phyloP scores from a whole-genome alignment of 305 asterid genomes.

The Salvia sclarea region DNA sequence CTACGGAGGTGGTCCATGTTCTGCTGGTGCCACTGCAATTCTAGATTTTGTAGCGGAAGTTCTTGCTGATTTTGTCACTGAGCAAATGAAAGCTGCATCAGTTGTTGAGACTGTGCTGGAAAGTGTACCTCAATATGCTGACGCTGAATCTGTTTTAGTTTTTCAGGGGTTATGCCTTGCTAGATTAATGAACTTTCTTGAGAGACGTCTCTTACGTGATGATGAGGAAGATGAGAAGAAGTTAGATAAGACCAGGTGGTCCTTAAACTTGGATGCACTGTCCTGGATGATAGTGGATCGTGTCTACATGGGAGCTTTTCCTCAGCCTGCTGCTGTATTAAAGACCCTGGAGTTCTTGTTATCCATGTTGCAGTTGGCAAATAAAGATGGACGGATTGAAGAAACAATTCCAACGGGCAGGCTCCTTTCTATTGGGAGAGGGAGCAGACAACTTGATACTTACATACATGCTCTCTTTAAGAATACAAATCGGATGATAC shows the following conservation, averaged over 20 bases:
- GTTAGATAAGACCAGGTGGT: slow-evolving; percentile 85
- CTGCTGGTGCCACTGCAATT: slow-evolving; percentile 96
- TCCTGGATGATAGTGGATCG: slow-evolving; percentile 97
- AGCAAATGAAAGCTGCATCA: slow-evolving; percentile 82
- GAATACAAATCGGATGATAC: slow-evolving; percentile 79
- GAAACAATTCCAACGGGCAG: slow-evolving; percentile 83
- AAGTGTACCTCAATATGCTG: slow-evolving; percentile 79
- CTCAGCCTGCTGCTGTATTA: slow-evolving; percentile 85
- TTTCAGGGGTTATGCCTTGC: slow-evolving; percentile 94
- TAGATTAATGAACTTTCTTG: slow-evolving; percentile 94
- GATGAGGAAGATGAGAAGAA: slow-evolving; percentile 94
- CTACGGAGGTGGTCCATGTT: slow-evolving; percentile 99
- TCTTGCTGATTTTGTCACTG: slow-evolving; percentile 80
- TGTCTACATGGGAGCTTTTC: slow-evolving; percentile 96
- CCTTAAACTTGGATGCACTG: slow-evolving; percentile 81
- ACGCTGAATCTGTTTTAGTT: slow-evolving; percentile 86
- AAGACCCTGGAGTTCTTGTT: slow-evolving; percentile 91
- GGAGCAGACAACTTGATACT: slow-evolving; percentile 87
- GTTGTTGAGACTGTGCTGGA: slow-evolving; percentile 81
- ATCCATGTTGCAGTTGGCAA: slow-evolving; percentile 97
- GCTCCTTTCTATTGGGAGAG: slow-evolving; percentile 93
- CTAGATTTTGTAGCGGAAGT: slow-evolving; percentile 96
- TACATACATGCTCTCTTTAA: slow-evolving; percentile 77
- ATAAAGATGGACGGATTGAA: slow-evolving; percentile 97
- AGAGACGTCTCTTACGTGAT: slow-evolving; percentile 92